Base-by-base conservation (phyloP, 805 yeast genomes). In the Lachancea quebecensis region DNA sequence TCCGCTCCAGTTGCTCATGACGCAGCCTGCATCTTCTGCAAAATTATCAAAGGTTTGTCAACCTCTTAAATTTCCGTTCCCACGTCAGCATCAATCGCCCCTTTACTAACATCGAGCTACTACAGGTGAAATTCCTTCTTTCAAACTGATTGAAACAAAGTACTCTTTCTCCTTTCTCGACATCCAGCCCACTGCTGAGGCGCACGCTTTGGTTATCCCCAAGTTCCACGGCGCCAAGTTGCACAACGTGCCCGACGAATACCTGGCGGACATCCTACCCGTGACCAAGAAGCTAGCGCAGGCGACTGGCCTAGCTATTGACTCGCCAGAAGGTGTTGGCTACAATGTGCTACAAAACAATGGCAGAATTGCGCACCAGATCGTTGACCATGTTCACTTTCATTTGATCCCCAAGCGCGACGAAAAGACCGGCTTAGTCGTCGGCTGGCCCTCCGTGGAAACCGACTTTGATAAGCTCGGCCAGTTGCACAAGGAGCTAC, bases 321-420 rank as follows among this genome's bases (percentile, higher is more conserved):
- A 82, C 48, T 78, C 85, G 33, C 74, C 78, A 12, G 75, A 74
- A 10, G 76, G 79, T 29, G 72, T 73, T 3, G 87, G 88, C 15
- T 91, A 91, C 74, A 91, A 91, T 62, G 64, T 91, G 16, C 71
- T 91, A 53, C 98, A 90, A 67, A 93, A 91, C 73, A 93, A 91
- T 56, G 98, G 98, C 41, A 70, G 86, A 62, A 81, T 90, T 59
- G 99, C 98, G 10, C 98, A 93, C 62, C 99, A 91, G 70, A 83
- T 76, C 45, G 98, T 93, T 46, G 93, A 85, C 55, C 99, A 91
- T 64, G 97, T 93, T 47, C 99, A 91, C 65, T 85, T 93, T 77
- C 99, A 91, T 65, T 78, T 91, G 65, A 91, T 91, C 62, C 99
- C 99, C 41, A 91, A 91, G 75, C 75, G 75, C 48, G 82, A 81